Percentiles rank a stretch among this genome's conserved stretches.
phyloP scores from a whole-genome alignment of 768 basidiomycete species.

The Termitomyces titanicus region DNA sequence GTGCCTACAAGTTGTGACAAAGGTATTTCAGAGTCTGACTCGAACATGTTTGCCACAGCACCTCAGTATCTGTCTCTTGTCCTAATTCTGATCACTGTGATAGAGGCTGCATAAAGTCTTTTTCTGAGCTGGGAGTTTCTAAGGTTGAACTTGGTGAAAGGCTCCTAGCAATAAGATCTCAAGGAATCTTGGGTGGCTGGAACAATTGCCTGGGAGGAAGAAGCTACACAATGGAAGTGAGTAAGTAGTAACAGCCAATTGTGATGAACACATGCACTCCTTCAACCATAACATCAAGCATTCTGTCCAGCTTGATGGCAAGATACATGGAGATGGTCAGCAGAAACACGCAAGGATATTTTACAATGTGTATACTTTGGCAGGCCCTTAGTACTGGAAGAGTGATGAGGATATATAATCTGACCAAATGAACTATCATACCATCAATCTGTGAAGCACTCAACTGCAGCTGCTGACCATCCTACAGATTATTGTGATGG shows the following conservation, averaged over 20 bases:
- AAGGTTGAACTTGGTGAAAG: conserved; percentile 15
- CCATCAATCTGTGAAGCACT: conserved; percentile 71
- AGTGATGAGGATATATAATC: conserved; percentile 3
- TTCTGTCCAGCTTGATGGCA: conserved; percentile 47
- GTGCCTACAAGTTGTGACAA: too few relatives aligned
- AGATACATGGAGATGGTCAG: conserved; percentile 54
- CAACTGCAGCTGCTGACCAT: conserved; percentile 52
- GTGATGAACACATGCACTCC: conserved; percentile 33
- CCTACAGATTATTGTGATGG: too few relatives aligned
- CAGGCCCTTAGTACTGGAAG: conserved; percentile 55
- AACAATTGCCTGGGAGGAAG: conserved; percentile 29
- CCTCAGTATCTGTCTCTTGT: too few relatives aligned
- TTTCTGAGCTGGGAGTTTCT: conserved; percentile 8
- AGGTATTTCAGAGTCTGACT: too few relatives aligned
- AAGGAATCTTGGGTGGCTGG: conserved; percentile 29
- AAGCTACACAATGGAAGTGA: conserved; percentile 22
- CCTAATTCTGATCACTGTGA: too few relatives aligned
- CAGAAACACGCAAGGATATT: conserved; percentile 59
- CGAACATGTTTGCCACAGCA: too few relatives aligned
- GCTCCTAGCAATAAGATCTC: conserved; percentile 15
- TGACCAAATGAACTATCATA: conserved; percentile 20
- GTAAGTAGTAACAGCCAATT: background rate
- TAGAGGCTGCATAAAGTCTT: conserved; percentile 1
- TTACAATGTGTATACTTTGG: conserved; percentile 64
- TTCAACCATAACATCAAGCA: conserved; percentile 58